Conservation (phyloP, 805 yeast species). For the Wickerhamiella qilinensis region DNA sequence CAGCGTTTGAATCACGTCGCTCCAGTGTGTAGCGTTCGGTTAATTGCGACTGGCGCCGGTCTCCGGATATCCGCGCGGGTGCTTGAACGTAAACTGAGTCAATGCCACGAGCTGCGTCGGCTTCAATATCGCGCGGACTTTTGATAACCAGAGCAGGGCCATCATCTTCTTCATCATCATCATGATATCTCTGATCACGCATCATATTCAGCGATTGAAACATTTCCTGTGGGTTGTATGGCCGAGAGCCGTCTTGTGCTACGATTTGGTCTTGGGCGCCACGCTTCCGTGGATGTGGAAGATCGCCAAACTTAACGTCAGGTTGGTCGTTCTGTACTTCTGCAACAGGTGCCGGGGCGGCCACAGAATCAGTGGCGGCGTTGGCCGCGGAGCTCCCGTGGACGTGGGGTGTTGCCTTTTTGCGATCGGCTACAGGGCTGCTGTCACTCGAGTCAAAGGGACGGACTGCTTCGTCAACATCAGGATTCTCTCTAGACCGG, state of each 20-base stretch:
- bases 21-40: neutral
- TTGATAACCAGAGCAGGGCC: slow-evolving; percentile 68
- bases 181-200: slow-evolving; percentile 23
- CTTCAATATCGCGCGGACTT: slow-evolving; percentile 59
- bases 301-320: slow-evolving; percentile 40
- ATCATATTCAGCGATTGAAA: slow-evolving; percentile 69
- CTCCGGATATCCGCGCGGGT: neutral
- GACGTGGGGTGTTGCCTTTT: too few relatives aligned
- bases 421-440: too few relatives aligned
- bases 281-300: slow-evolving; percentile 24
- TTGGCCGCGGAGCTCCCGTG: too few relatives aligned
- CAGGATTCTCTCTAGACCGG: neutral
- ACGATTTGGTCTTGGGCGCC: neutral
- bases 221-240: slow-evolving; percentile 63
- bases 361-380: neutral
- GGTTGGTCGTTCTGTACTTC: slow-evolving; percentile 4
- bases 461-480: too few relatives aligned
- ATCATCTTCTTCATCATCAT: slow-evolving; percentile 30
- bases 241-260: slow-evolving; percentile 21
- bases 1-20: neutral
- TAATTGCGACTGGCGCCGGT: neutral
- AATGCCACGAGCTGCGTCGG: slow-evolving; percentile 16
- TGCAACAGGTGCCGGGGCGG: neutral
- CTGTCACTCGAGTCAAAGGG: too few relatives aligned
- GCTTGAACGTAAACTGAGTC: slow-evolving; percentile 6